A percentile compares a stretch with the other conserved stretches of the same genome.
Conservation (phyloP, 805 yeast genomes). For the Saccharomyces paradoxus region DNA sequence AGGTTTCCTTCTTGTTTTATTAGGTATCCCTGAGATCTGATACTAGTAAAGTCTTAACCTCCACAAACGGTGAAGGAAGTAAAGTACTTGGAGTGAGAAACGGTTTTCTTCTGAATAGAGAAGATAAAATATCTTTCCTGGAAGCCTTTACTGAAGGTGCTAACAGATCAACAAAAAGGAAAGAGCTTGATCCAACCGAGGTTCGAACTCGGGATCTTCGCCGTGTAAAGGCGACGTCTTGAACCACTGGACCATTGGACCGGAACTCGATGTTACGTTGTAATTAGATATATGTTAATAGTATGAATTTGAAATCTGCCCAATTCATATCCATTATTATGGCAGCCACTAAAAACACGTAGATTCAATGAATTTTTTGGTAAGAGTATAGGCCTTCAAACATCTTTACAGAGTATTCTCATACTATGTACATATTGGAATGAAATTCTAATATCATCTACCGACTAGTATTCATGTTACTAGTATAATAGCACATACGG, state of each 20-base stretch:
- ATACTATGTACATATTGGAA: too few relatives aligned
- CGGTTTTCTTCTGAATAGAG: neutral
- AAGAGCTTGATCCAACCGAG: conserved; percentile 30
- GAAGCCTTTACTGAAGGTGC: neutral
- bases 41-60: too few relatives aligned
- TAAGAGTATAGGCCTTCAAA: too few relatives aligned
- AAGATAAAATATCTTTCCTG: too few relatives aligned
- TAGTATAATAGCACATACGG: too few relatives aligned
- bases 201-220: conserved; percentile 36
- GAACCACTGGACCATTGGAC: conserved; percentile 35
- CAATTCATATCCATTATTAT: too few relatives aligned
- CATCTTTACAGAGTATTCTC: too few relatives aligned
- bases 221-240: conserved; percentile 37
- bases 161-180: neutral
- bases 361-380: too few relatives aligned
- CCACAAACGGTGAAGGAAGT: neutral
- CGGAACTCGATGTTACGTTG: neutral
- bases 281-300: neutral
- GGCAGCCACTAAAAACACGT: too few relatives aligned
- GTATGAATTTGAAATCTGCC: too few relatives aligned
- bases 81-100: neutral
- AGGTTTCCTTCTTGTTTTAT: neutral
- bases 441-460: too few relatives aligned
- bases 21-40: neutral
- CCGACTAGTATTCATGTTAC: too few relatives aligned